phyloP scores from a whole-genome alignment of 2,329 filamentous ascomycete genomes.

The Chalara sp. region DNA sequence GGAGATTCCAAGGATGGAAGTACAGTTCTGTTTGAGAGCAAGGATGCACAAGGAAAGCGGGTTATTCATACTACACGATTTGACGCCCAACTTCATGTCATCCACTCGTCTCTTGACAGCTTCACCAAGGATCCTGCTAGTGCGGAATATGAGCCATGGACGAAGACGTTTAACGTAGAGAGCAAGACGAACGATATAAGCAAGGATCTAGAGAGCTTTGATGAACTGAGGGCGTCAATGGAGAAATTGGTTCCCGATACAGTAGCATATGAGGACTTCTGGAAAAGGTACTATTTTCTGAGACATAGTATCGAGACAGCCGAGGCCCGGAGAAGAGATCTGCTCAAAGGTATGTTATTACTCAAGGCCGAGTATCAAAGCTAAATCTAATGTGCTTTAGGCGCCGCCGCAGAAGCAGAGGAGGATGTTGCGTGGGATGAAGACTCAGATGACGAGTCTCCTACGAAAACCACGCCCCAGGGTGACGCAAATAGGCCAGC shows the following conservation, averaged over 20 bases:
- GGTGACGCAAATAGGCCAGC: conserved; percentile 33
- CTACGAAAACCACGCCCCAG: conserved; percentile 28
- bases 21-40: conserved; percentile 84
- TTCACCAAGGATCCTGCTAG: conserved; percentile 77
- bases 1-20: conserved; percentile 42
- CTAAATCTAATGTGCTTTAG: conserved; percentile 17
- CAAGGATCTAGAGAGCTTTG: conserved; percentile 75
- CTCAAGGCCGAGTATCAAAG: not conserved
- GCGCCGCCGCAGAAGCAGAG: conserved; percentile 52
- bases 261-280: conserved; percentile 86
- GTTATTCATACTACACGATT: conserved; percentile 93
- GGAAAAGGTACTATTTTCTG: conserved; percentile 93
- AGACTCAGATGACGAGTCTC: conserved; percentile 62
- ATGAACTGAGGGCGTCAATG: conserved; percentile 82
- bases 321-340: conserved; percentile 78
- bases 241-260: conserved; percentile 90
- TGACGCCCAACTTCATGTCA: conserved; percentile 91
- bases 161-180: conserved; percentile 69
- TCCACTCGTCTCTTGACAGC: conserved; percentile 77
- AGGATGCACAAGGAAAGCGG: conserved; percentile 80
- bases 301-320: conserved; percentile 89
- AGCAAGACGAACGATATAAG: conserved; percentile 80
- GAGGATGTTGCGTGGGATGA: conserved; percentile 64
- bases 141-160: conserved; percentile 69
- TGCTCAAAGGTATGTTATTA: conserved; percentile 70